phyloP scores from a whole-genome alignment of 2,329 filamentous ascomycete species.

The Gliomastix tumulicola region DNA sequence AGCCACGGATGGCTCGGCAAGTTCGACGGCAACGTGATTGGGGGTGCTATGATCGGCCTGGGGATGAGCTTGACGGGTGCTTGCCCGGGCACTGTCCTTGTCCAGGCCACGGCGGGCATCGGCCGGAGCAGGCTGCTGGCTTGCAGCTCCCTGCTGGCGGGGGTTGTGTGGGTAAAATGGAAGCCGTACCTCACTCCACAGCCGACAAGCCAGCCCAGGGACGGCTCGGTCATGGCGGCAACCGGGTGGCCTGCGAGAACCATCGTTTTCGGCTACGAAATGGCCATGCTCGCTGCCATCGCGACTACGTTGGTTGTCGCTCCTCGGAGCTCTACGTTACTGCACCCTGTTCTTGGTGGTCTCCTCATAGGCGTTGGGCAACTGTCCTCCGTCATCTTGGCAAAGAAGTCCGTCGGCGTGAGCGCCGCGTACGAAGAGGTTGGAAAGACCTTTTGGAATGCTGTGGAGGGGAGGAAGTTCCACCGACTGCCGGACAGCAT shows the following conservation, averaged over 20 bases:
- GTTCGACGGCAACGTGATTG: conserved; percentile 6
- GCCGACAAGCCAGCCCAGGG: background rate
- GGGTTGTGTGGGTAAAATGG: conserved; percentile 4
- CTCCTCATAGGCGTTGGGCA: conserved; percentile 6
- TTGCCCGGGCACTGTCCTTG: conserved; percentile 6
- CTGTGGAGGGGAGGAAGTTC: background rate
- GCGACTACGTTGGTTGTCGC: conserved; percentile 1
- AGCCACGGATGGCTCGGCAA: conserved; percentile 3
- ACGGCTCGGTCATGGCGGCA: conserved; percentile 3
- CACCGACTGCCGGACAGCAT: conserved; percentile 1
- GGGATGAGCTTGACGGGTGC: conserved; percentile 7
- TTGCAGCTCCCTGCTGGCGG: conserved; percentile 2
- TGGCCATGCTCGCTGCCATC: conserved; percentile 3
- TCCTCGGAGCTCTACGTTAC: conserved; percentile 3
- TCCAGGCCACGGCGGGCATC: conserved; percentile 6
- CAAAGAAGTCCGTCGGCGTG: conserved; percentile 5
- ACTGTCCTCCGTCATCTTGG: conserved; percentile 4
- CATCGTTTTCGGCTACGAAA: conserved; percentile 1
- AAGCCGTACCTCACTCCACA: conserved; percentile 3
- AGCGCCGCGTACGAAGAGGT: conserved; percentile 5
- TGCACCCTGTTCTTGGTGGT: conserved; percentile 5
- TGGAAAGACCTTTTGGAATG: conserved; percentile 5
- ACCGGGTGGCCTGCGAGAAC: conserved; percentile 3
- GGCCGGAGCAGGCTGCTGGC: conserved; percentile 4
- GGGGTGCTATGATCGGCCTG: conserved; percentile 4